These are phyloP conservation scores for Fusarium sp. DNA, from an alignment of 2,329 filamentous ascomycete genomes.

Conservation along the genomic window DNA sequence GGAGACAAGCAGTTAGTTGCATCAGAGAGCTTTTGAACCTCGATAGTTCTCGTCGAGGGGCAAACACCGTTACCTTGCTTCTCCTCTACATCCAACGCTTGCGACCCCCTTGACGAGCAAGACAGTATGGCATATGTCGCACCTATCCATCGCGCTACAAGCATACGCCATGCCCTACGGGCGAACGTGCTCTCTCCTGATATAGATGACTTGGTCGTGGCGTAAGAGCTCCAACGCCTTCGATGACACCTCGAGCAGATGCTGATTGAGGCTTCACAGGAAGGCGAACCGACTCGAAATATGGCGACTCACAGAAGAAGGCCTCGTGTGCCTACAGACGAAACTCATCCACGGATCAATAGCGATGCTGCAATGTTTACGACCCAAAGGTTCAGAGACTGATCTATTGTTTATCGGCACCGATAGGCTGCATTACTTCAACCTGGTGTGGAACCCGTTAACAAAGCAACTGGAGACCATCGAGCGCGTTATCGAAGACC, in stretches of 20 bases:
- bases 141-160: constrained; percentile 91
- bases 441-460: constrained; percentile 80
- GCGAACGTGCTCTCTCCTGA: constrained; percentile 78
- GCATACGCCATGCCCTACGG: constrained; percentile 87
- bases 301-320: constrained; percentile 75
- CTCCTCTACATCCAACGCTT: background rate
- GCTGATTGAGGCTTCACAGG: constrained; percentile 57
- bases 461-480: constrained; percentile 61
- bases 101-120: constrained; percentile 1
- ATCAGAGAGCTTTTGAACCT: constrained; percentile 40
- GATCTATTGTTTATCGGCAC: constrained; percentile 95
- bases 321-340: constrained; percentile 72
- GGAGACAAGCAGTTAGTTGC: constrained; percentile 10
- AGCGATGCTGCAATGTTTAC: constrained; percentile 83
- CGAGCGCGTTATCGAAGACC: constrained; percentile 63
- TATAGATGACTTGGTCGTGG: constrained; percentile 85
- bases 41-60: constrained; percentile 42
- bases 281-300: constrained; percentile 89
- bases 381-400: constrained; percentile 76
- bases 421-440: constrained; percentile 90
- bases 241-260: constrained; percentile 27
- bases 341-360: constrained; percentile 86
- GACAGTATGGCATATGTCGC: constrained; percentile 88
- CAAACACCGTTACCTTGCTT: constrained; percentile 10
- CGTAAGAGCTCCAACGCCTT: constrained; percentile 66